A percentile compares a stretch with the other conserved stretches of the same genome.
Evolutionary conservation across 164 flowering plant species (phyloP).

Genomic region (Taxillus chinensis): DNA sequence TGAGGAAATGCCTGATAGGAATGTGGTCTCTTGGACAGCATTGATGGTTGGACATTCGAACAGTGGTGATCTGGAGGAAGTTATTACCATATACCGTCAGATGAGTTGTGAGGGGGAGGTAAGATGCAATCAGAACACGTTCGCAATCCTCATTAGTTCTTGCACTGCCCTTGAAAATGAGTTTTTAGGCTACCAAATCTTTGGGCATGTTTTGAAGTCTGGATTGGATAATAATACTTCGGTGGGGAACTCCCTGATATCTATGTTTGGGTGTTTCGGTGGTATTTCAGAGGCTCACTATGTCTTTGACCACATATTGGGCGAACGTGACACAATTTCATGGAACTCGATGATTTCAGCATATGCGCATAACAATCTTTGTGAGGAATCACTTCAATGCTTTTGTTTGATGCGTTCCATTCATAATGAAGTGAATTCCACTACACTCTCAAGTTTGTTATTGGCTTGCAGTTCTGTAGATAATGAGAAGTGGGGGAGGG

Average conservation of each 20-base stretch:
- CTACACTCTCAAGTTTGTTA: constrained; percentile 51
- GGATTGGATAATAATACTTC: constrained; percentile 48
- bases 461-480: constrained; percentile 37
- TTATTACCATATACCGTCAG: constrained; percentile 26
- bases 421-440: constrained; percentile 34
- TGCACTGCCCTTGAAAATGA: constrained; percentile 47
- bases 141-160: constrained; percentile 47
- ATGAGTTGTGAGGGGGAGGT: constrained; percentile 43
- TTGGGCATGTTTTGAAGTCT: constrained; percentile 45
- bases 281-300: constrained; percentile 28
- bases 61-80: constrained; percentile 29
- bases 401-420: constrained; percentile 45
- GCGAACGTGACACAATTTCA: constrained; percentile 60
- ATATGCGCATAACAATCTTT: constrained; percentile 35
- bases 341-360: constrained; percentile 80
- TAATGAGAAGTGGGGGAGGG: constrained; percentile 53
- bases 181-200: constrained; percentile 49
- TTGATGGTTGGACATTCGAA: constrained; percentile 59
- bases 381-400: constrained; percentile 32
- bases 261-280: constrained; percentile 58
- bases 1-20: constrained; percentile 54
- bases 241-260: constrained; percentile 57
- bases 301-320: constrained; percentile 42
- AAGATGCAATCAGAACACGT: constrained; percentile 44
- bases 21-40: constrained; percentile 83